These are phyloP conservation scores for Epichloe bromicola DNA, from an alignment of 2,329 filamentous ascomycete genomes.

Conservation along the genomic window DNA sequence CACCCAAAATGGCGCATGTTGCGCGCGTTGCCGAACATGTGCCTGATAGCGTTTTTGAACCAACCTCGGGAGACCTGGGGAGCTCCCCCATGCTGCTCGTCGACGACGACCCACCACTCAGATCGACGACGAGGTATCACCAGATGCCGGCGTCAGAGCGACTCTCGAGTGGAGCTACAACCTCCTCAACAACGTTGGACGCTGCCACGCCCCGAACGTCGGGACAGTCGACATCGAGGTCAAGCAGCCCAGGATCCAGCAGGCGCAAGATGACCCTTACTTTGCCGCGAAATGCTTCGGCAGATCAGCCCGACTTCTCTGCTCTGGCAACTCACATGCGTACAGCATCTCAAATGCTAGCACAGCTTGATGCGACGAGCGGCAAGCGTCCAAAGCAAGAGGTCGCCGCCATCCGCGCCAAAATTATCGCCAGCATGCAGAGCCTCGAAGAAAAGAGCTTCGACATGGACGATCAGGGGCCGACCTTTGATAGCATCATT, in stretches of 20 bases:
- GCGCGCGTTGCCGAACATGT: conserved; percentile 30
- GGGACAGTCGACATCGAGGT: conserved; percentile 52
- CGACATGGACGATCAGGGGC: conserved; percentile 57
- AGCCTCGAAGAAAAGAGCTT: conserved; percentile 77
- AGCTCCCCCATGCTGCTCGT: conserved; percentile 57
- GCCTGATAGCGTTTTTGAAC: conserved; percentile 70
- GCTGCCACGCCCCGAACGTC: conserved; percentile 56
- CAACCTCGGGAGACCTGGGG: conserved; percentile 64
- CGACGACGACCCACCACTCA: conserved; percentile 30
- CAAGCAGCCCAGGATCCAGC: conserved; percentile 48
- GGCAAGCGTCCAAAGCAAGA: conserved; percentile 69
- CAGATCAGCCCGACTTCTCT: conserved; percentile 67
- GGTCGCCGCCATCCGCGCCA: conserved; percentile 70
- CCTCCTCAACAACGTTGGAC: conserved; percentile 46
- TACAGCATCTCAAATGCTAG: conserved; percentile 75
- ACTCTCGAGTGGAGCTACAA: conserved; percentile 48
- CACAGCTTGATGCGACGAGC: conserved; percentile 67
- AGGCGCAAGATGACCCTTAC: conserved; percentile 48
- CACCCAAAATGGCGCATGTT: conserved; percentile 36
- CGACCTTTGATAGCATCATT: conserved; percentile 74
- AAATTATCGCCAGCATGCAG: conserved; percentile 86
- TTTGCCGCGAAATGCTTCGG: conserved; percentile 37
- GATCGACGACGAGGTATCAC: conserved; percentile 15
- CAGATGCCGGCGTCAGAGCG: conserved; percentile 31
- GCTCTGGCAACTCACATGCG: conserved; percentile 79